Base-by-base conservation (phyloP, 2,329 filamentous ascomycete genomes). In the Paraphaeosphaeria sporulosa region DNA sequence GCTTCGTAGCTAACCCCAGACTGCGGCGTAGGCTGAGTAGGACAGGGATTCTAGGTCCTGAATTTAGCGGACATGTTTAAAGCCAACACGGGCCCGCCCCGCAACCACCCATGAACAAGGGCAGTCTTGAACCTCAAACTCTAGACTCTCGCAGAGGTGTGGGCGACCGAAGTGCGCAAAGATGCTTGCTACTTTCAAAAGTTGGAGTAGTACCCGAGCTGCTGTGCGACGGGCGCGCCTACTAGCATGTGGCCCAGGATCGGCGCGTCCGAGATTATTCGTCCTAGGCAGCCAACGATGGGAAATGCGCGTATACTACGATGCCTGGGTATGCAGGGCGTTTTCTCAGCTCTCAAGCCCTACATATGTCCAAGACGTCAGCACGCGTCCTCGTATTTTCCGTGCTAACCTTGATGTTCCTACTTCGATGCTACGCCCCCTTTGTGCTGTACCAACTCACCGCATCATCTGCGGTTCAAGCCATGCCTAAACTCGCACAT, bases 241-340 rank as follows among this genome's bases (percentile, higher is more conserved):
- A 44, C 57, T 58, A 57, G 55, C 51, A 43, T 38, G 36, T 30
- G 46, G n/a, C 59, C 51, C 59, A 51, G 23, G 17, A 48, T 56
- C 63, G 64, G 65, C 44, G 59, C 47, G 40, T 71, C 70, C 70
- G 71, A 56, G 60, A 69, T 67, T 64, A 64, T 72, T 72, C 63
- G 71, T 74, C 72, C 70, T 69, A 62, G 57, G 53, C 62, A 48
- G 57, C 54, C 55, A 61, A 64, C 61, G 53, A 64, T 64, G 66
- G 63, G 60, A 66, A 42, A 8, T 58, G 64, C 66, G 59, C 57
- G 36, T 36, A 25, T 21, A 42, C n/a, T 12, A 40, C 55, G 27
- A 46, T 54, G 56, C 51, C 43, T 66, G 64, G 55, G 63, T 63
- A 57, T 56, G 52, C 50, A 53, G 23, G 50, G 50, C 30, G 50